Evolutionary conservation across 2,329 filamentous ascomycete genomes (phyloP), one percentile per base, ranked within the genome.

Genomic region (Arachnomyces sp.): DNA sequence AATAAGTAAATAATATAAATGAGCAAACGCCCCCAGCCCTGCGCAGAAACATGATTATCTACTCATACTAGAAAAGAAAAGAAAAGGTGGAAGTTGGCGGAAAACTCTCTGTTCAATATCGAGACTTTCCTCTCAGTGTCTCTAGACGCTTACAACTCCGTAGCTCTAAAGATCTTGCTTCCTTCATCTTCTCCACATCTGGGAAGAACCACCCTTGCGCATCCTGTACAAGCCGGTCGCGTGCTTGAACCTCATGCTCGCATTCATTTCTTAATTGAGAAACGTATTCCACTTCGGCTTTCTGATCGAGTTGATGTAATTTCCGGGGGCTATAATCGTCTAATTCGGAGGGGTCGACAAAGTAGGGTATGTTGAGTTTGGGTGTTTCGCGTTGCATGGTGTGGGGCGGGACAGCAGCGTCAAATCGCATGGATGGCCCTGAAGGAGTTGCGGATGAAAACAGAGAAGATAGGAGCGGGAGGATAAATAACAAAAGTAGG

Each of bases 141-240:
- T 74, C 66, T 51, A 83, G 56, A 47, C 68, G 71, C 52, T 66
- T 66, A 60, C 80, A 84, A 50, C 67, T 74, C 58, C 69, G 71
- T 68, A 79, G 72, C 34, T 75, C 67, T 71, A 82, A 72, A 15
- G 66, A 66, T 44, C 73, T 67, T 21, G 89, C 89, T 43, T 78
- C 63, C 45, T 81, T 76, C 78, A 94, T 78, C 69, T 87, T 88
- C 46, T 82, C 81, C 38, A 79, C 72, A 54, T 95, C 87, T 40
- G 80, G 78, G 61, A 79, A 88, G 56, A 95, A 87, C 84, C 88
- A 95, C 3, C 89, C 89, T 52, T 84, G 79, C 0, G 89, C 88
- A 35, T 86, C 82, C 48, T 94, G 80, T 46, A 80, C 71, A 62
- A 88, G 69, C 48, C 79, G 72, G 56, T 80, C 74, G 61, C 82